Evolutionary conservation across 2,329 filamentous ascomycete genomes (phyloP).

Genomic region (Bipolaris oryzae): DNA sequence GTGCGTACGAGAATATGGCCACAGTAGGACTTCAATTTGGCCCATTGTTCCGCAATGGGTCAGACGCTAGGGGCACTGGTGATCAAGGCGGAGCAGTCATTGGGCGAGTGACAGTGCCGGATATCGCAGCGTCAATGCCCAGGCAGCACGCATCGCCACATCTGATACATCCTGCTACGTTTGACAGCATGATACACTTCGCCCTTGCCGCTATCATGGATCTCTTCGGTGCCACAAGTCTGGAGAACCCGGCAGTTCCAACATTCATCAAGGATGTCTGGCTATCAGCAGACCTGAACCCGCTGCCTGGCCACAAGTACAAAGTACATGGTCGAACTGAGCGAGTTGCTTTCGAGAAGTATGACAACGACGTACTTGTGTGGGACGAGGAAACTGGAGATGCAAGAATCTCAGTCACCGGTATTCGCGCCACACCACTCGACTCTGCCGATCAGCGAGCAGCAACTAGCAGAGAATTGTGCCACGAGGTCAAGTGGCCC

Average conservation of each 20-base stretch:
- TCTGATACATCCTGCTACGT: constrained; percentile 3
- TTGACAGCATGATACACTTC: constrained; percentile 5
- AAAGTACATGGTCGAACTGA: constrained; percentile 1
- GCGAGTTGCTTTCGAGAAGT: constrained; percentile 5
- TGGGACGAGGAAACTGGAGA: background rate
- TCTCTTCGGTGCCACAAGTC: constrained; percentile 1
- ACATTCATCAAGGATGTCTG: constrained; percentile 2
- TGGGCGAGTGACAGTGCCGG: constrained; percentile 1
- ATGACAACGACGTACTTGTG: constrained; percentile 1
- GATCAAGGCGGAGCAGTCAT: constrained; percentile 2
- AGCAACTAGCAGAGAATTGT: background rate
- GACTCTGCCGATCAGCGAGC: constrained; percentile 2
- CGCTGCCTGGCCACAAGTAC: constrained; percentile 1
- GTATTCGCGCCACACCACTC: constrained; percentile 1
- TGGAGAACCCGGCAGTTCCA: constrained; percentile 1
- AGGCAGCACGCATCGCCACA: constrained; percentile 1
- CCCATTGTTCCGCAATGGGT: constrained; percentile 1
- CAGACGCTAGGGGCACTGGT: background rate
- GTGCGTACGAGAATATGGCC: constrained; percentile 3
- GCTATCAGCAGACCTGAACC: background rate
- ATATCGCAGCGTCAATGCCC: background rate
- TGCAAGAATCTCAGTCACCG: constrained; percentile 1
- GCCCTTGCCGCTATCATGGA: constrained; percentile 3
- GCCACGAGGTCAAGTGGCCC: constrained; percentile 3
- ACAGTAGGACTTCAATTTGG: constrained; percentile 2